Conservation (phyloP, 441 rosid genomes). For the Corymbia citriodora region DNA sequence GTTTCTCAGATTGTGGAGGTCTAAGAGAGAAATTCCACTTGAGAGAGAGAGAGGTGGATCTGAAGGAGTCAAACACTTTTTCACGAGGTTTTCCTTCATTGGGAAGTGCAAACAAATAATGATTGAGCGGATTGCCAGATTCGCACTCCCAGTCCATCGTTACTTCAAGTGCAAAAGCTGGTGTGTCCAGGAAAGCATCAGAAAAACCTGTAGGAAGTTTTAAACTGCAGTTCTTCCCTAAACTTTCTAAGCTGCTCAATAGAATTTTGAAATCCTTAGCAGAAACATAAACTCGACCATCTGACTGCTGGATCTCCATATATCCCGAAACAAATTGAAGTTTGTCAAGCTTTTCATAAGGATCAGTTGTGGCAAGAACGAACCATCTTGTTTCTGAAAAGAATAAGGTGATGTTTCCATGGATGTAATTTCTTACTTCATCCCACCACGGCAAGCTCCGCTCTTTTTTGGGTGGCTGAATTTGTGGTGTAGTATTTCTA, state of each 20-base stretch:
- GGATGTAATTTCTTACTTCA: conserved; percentile 94
- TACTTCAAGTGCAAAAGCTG: conserved; percentile 79
- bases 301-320: conserved; percentile 93
- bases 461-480: conserved; percentile 73
- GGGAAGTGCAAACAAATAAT: conserved; percentile 92
- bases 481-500: conserved; percentile 52
- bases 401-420: conserved; percentile 62
- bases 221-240: conserved; percentile 58
- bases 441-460: conserved; percentile 99
- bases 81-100: conserved; percentile 81
- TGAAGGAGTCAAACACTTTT: conserved; percentile 86
- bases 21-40: conserved; percentile 84
- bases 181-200: conserved; percentile 70
- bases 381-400: conserved; percentile 73
- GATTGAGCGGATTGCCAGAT: conserved; percentile 89
- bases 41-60: conserved; percentile 94
- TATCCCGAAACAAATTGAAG: conserved; percentile 64
- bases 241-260: conserved; percentile 88
- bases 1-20: conserved; percentile 40
- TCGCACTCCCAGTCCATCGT: conserved; percentile 95
- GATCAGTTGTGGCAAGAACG: conserved; percentile 92
- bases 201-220: conserved; percentile 51
- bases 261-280: conserved; percentile 81
- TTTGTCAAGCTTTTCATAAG: conserved; percentile 90
- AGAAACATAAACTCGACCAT: conserved; percentile 70